Base-by-base conservation (phyloP, 768 basidiomycete genomes). In the Kwoniella sp. region DNA sequence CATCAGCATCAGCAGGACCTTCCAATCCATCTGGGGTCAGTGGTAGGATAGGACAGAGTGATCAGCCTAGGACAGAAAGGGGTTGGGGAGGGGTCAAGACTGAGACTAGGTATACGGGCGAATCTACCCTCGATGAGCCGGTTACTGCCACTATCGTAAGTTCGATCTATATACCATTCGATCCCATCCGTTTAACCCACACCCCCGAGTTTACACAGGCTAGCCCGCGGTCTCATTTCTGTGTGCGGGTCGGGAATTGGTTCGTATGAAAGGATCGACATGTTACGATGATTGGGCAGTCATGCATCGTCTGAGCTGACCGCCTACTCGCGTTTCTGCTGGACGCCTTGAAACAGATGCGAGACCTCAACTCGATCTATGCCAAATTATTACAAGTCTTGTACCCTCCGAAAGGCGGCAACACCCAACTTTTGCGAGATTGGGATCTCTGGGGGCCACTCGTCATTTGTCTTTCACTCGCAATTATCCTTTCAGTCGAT, bases 361-460 rank as follows among this genome's bases (percentile, higher is more conserved):
- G 94, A 48, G 94, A 98, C 77, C 82, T 96, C 24, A 73, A 88
- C 17, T 96, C 94, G 0, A 93, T 98, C 67, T 94, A 94, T 76
- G 84, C 88, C 26, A 98, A 98, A 80, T 84, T 97, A 1, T 83
- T 95, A 1, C 95, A 97, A 82, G 95, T 98, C 8, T 82, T 98
- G 36, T 94, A 93, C 70, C 95, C 95, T 9, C 86, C 82, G 7
- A 80, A 89, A 60, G 85, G 85, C 65, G 83, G 87, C 7, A 86
- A 86, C 12, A 87, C 90, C 52, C 92, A 93, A 82, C 90, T 93
- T 4, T 81, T 93, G 50, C 92, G 92, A 68, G 94, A 97, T 77
- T 98, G 94, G 95, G 95, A 98, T 80, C 84, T 98, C 25, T 98
- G 95, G 95, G 94, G 94, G 2, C 94, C 94, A 12, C 83, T 97